A percentile compares a stretch with the other conserved stretches of the same genome.
phyloP scores from a whole-genome alignment of 2,329 filamentous ascomycete genomes.

The Alternaria gaisen region DNA sequence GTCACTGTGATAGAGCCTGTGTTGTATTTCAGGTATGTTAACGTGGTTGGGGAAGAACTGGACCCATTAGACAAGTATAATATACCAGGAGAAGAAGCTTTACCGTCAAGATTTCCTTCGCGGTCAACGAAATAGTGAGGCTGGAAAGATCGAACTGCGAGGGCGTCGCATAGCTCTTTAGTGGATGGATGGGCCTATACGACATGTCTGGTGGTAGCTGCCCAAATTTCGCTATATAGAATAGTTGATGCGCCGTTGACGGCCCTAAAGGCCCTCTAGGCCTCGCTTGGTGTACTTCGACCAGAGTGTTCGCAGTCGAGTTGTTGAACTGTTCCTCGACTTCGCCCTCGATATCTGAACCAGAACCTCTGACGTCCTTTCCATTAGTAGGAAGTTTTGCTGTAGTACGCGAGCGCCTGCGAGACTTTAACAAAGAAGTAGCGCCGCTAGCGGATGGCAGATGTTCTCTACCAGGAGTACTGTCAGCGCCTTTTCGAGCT shows the following conservation, averaged over 20 bases:
- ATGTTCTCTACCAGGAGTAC: too few relatives aligned
- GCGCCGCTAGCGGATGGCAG: too few relatives aligned
- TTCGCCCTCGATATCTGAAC: neutral
- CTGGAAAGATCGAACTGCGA: neutral
- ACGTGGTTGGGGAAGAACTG: constrained; percentile 1
- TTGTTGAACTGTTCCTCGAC: neutral
- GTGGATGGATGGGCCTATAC: neutral
- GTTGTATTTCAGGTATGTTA: neutral
- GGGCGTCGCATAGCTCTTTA: neutral
- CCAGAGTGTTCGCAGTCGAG: neutral
- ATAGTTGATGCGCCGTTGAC: neutral
- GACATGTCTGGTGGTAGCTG: neutral
- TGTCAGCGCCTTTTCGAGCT: neutral
- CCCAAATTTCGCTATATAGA: neutral
- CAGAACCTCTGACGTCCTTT: neutral
- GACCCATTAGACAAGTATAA: neutral
- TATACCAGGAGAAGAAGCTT: neutral
- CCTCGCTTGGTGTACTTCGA: neutral
- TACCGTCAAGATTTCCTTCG: neutral
- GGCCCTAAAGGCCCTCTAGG: neutral
- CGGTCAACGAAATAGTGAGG: constrained; percentile 1
- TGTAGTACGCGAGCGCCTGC: neutral
- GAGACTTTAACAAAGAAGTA: neutral
- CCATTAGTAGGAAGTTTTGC: neutral
- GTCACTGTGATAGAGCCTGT: neutral